Percentiles rank a stretch among this genome's conserved stretches.
Evolutionary conservation across 257 asterid species (phyloP).

Genomic region (Solanum piurae): DNA sequence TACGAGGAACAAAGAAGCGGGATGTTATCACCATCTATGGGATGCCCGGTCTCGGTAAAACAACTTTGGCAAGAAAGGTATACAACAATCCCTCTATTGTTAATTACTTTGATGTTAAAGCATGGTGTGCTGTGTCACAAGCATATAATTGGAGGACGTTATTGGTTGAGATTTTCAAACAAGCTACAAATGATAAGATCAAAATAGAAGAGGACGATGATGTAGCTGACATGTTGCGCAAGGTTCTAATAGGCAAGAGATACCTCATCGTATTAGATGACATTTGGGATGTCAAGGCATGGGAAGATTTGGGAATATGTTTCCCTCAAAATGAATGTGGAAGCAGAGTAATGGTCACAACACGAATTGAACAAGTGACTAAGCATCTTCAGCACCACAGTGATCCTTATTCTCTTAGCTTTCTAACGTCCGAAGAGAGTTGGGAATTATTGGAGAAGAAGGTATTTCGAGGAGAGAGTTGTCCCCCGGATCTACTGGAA

Average conservation of each 20-base stretch:
- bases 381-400: background rate
- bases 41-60: background rate
- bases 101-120: background rate
- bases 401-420: background rate
- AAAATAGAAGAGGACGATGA: background rate
- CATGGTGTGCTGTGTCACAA: background rate
- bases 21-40: background rate
- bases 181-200: background rate
- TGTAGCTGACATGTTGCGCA: background rate
- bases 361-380: background rate
- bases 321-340: background rate
- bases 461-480: background rate
- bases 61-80: background rate
- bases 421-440: background rate
- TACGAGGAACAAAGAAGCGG: background rate
- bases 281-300: background rate
- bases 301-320: background rate
- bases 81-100: background rate
- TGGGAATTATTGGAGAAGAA: background rate
- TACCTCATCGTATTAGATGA: conserved; percentile 2
- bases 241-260: background rate
- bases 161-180: background rate
- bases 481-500: background rate
- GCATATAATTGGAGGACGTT: background rate
- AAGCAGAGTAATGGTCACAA: background rate